Percentiles rank a stretch among this genome's conserved stretches.
Evolutionary conservation across 108 stramenopile genomes (phyloP).

Genomic region (Aurantiochytrium sp.): DNA sequence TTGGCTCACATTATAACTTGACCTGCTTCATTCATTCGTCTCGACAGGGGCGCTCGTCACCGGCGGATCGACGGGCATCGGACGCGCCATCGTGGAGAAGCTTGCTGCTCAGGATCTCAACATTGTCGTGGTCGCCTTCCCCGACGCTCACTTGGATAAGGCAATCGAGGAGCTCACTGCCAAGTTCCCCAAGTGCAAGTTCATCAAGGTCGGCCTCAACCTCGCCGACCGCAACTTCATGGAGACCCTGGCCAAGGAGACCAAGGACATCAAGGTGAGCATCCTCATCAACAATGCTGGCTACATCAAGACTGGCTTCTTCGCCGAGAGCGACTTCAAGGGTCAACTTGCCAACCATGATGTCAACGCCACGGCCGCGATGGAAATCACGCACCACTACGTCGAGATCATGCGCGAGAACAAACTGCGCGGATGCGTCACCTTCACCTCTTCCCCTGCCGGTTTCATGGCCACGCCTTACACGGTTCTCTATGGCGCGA

Average conservation of each 20-base stretch:
- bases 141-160: conserved; percentile 73
- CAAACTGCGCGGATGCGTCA: conserved; percentile 73
- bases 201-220: conserved; percentile 71
- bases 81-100: conserved; percentile 78
- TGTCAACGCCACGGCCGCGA: conserved; percentile 66
- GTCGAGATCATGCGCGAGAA: conserved; percentile 57
- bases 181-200: conserved; percentile 68
- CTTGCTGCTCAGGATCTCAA: conserved; percentile 89
- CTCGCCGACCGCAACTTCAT: conserved; percentile 68
- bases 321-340: conserved; percentile 77
- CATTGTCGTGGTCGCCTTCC: conserved; percentile 88
- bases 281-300: conserved; percentile 67
- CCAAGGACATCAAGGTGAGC: conserved; percentile 64
- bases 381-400: conserved; percentile 89
- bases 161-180: conserved; percentile 67
- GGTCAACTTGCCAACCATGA: not conserved
- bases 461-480: conserved; percentile 96
- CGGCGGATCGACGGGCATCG: conserved; percentile 89
- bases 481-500: conserved; percentile 93
- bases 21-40: not conserved
- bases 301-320: conserved; percentile 96
- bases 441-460: conserved; percentile 92
- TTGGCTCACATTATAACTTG: not conserved
- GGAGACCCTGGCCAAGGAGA: conserved; percentile 53
- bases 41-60: conserved; percentile 84